Percentiles rank a stretch among this genome's conserved stretches.
Conservation (phyloP, 257 asterid genomes). For the Orobanche coerulescens region DNA sequence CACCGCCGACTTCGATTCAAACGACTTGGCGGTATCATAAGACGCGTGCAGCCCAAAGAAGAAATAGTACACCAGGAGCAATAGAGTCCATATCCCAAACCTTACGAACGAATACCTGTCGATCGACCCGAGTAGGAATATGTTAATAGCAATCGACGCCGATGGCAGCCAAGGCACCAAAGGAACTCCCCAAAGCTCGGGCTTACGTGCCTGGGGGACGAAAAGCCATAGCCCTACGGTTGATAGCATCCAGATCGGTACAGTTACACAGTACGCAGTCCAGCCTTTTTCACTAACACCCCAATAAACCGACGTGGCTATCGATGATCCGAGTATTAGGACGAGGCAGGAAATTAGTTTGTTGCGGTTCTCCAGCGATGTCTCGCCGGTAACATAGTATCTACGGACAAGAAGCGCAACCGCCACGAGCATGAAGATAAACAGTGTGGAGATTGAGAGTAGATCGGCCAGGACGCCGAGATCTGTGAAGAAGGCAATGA, state of each 20-base stretch:
- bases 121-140: constrained; percentile 47
- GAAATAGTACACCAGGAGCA: constrained; percentile 35
- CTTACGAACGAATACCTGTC: constrained; percentile 35
- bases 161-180: constrained; percentile 65
- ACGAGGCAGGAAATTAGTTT: constrained; percentile 24
- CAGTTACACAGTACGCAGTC: constrained; percentile 45
- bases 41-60: constrained; percentile 52
- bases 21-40: constrained; percentile 39
- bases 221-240: constrained; percentile 29
- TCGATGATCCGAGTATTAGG: constrained; percentile 36
- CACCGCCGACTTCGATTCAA: constrained; percentile 3
- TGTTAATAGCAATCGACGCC: constrained; percentile 38
- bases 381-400: constrained; percentile 40
- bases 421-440: constrained; percentile 50
- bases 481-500: constrained; percentile 39
- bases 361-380: constrained; percentile 26
- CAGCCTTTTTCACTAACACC: constrained; percentile 32
- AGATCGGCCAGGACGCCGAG: constrained; percentile 31
- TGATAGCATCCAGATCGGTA: constrained; percentile 37
- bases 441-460: constrained; percentile 43
- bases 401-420: constrained; percentile 48
- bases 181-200: constrained; percentile 56
- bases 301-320: constrained; percentile 39
- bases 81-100: constrained; percentile 33
- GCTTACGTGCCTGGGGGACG: constrained; percentile 40